phyloP scores from a whole-genome alignment of 257 asterid genomes.

The Solanum commersonii region DNA sequence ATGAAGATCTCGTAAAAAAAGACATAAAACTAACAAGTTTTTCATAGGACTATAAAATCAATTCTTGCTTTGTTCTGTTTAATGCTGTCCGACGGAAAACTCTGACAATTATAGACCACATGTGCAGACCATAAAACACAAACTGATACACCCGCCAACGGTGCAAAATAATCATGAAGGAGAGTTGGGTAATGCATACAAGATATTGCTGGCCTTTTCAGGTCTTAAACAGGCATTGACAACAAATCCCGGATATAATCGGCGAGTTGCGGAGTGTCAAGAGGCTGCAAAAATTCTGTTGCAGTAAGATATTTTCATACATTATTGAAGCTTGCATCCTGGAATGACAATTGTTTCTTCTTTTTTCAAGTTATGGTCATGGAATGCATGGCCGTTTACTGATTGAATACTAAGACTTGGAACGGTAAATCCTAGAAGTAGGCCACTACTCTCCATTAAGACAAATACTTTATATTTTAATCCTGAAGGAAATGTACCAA shows the following conservation, averaged over 20 bases:
- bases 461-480: background rate
- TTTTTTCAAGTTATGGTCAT: background rate
- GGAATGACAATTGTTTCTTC: background rate
- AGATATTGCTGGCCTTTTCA: constrained; percentile 81
- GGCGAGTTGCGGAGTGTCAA: constrained; percentile 78
- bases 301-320: constrained; percentile 35
- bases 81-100: background rate
- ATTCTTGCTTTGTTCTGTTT: background rate
- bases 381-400: background rate
- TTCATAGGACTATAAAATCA: background rate
- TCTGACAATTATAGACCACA: constrained; percentile 4
- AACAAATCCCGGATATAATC: constrained; percentile 82
- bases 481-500: background rate
- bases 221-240: constrained; percentile 87
- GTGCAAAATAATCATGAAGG: constrained; percentile 15
- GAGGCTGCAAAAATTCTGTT: constrained; percentile 80
- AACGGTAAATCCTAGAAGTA: background rate
- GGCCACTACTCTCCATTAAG: background rate
- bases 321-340: background rate
- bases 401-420: background rate
- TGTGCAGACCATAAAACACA: constrained; percentile 80
- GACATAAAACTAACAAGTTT: background rate
- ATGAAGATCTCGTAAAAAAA: background rate
- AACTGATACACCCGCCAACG: constrained; percentile 47
- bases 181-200: constrained; percentile 34